Percentiles rank a stretch among this genome's conserved stretches.
Conservation (phyloP, 176 grass and related monocot species). For the Avena sativa region DNA sequence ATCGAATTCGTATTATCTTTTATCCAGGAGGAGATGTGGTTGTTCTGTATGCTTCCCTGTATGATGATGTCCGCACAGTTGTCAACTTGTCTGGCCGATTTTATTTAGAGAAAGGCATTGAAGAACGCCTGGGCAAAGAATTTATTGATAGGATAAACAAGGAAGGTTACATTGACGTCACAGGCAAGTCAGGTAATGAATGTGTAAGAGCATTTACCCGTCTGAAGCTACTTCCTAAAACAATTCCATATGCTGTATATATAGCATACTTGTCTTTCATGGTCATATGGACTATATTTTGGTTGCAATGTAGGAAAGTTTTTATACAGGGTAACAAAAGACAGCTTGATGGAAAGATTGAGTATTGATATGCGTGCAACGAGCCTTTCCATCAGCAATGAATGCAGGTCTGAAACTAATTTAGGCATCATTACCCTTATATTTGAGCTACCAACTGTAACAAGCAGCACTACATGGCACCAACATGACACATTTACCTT, state of each 20-base stretch:
- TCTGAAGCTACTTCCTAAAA: background rate
- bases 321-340: constrained; percentile 72
- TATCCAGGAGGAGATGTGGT: constrained; percentile 81
- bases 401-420: constrained; percentile 71
- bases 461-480: background rate
- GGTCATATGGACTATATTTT: constrained; percentile 10
- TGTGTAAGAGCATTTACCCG: background rate
- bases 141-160: constrained; percentile 74
- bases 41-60: constrained; percentile 87
- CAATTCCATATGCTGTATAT: constrained; percentile 1
- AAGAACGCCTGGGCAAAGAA: constrained; percentile 79
- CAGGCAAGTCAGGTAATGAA: constrained; percentile 63
- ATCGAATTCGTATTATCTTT: constrained; percentile 3
- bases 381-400: constrained; percentile 73
- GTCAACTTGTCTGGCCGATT: constrained; percentile 91
- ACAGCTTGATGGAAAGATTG: constrained; percentile 89
- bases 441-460: background rate
- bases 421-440: background rate
- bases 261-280: background rate
- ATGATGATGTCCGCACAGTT: constrained; percentile 68
- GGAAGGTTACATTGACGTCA: constrained; percentile 81
- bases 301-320: constrained; percentile 21
- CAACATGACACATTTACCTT: constrained; percentile 7
- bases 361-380: constrained; percentile 67
- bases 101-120: constrained; percentile 71